Evolutionary conservation across 2,329 filamentous ascomycete genomes (phyloP).

Genomic region (Xylariaceae sp.): DNA sequence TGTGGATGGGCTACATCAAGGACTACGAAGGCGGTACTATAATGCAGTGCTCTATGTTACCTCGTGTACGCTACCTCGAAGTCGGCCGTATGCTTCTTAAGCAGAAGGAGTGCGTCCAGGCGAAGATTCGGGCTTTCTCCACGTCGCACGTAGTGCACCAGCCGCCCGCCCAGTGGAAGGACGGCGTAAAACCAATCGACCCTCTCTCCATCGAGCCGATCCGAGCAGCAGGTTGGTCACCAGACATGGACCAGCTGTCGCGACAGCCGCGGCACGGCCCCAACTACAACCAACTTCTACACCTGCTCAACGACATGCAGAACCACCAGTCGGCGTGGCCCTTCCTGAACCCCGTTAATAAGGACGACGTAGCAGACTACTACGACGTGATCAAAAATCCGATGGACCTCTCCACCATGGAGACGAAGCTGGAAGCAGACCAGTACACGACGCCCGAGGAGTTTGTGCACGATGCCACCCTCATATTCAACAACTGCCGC

Average conservation of each 20-base stretch:
- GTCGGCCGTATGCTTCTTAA: constrained; percentile 86
- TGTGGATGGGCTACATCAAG: constrained; percentile 99
- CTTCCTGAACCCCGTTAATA: constrained; percentile 84
- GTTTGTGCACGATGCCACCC: constrained; percentile 77
- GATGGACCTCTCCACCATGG: constrained; percentile 93
- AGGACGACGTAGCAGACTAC: constrained; percentile 91
- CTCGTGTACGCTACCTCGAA: constrained; percentile 86
- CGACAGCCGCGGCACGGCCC: constrained; percentile 89
- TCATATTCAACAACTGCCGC: constrained; percentile 88
- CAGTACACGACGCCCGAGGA: constrained; percentile 84
- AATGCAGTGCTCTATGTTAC: constrained; percentile 97
- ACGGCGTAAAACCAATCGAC: constrained; percentile 65
- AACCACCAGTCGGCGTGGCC: constrained; percentile 90
- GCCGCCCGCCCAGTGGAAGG: constrained; percentile 81
- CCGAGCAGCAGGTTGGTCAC: constrained; percentile 84
- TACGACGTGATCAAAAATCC: constrained; percentile 95
- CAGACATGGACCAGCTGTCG: constrained; percentile 91
- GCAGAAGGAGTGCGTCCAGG: constrained; percentile 88
- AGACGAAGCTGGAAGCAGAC: constrained; percentile 85
- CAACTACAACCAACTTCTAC: constrained; percentile 87
- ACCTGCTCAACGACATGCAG: constrained; percentile 86
- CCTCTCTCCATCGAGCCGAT: constrained; percentile 41
- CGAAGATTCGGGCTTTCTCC: constrained; percentile 85
- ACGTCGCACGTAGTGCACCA: constrained; percentile 80
- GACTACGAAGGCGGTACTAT: constrained; percentile 97